Base-by-base conservation (phyloP, 768 basidiomycete genomes). In the Tylopilus cervinicoccineus region DNA sequence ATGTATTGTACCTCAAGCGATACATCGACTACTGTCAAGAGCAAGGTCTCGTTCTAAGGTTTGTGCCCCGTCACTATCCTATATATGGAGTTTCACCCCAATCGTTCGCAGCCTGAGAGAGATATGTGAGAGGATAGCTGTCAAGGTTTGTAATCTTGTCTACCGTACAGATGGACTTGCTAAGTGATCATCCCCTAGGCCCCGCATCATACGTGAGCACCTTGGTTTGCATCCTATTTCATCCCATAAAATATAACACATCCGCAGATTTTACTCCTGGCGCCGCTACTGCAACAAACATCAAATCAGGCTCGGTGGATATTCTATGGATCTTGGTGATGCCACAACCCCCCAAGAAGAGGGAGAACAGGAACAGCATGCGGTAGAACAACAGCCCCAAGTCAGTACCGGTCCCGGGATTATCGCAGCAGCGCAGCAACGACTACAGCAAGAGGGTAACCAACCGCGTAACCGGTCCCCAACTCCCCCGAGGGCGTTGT, bases 21-120 rank as follows among this genome's bases (percentile, higher is more conserved):
- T 93, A 93, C 62, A 93, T 93, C 38, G 88, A 91, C 56, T 93
- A 90, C 58, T 93, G 90, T 60, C 88, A 90, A 59, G 88, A 91
- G 47, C 86, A 91, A 64, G 89, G 90, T 31, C 66, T 90, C 8
- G 87, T 91, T 9, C 71, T 93, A 37, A 90, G 86, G 86, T 86
- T 46, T 38, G 68, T 55, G 42, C 24, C 17, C 38, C 10, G 26
- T 17, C 27, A n/a, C 29, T 0, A 28, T 40, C n/a, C 19, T 27
- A 32, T 34, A 47, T 8, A 37, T 45, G 53, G 80, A 80, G 2
- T 37, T 20, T 37, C 14, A 26, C 31, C 63, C 59, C 7, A 17
- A 23, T 23, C 10, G 3, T 38, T 17, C 4, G 33, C 33, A 67
- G 66, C 40, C 37, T 93, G 53, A 78, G 90, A 37, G 90, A 93